Evolutionary conservation across 2,329 filamentous ascomycete species (phyloP).

Genomic region (Paracamarosporium sp.): DNA sequence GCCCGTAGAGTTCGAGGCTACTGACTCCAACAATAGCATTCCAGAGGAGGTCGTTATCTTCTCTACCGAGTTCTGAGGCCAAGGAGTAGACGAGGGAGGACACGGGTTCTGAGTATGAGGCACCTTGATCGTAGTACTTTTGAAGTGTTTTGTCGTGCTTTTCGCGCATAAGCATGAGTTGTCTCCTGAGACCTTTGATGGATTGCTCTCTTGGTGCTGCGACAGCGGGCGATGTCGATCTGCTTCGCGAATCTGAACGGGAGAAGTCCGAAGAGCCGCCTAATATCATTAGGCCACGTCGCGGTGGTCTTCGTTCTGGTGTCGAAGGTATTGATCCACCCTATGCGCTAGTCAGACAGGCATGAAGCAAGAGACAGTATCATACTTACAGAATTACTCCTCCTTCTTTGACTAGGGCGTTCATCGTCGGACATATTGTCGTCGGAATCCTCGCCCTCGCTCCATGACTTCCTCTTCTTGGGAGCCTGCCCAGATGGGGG

Average conservation of each 20-base stretch:
- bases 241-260: slow-evolving; percentile 46
- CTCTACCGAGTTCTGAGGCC: slow-evolving; percentile 90
- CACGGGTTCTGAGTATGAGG: slow-evolving; percentile 93
- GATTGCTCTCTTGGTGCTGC: slow-evolving; percentile 66
- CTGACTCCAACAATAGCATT: slow-evolving; percentile 91
- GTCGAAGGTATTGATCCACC: slow-evolving; percentile 69
- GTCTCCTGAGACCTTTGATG: slow-evolving; percentile 72
- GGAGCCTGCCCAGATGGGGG: slow-evolving; percentile 45
- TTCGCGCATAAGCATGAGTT: slow-evolving; percentile 75
- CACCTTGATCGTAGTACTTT: slow-evolving; percentile 84
- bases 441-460: slow-evolving; percentile 67
- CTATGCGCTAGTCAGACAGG: slow-evolving; percentile 41
- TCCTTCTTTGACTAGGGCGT: slow-evolving; percentile 77
- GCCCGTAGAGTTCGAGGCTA: slow-evolving; percentile 90
- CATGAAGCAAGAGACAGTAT: slow-evolving; percentile 5
- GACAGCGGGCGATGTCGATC: slow-evolving; percentile 43
- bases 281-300: slow-evolving; percentile 60
- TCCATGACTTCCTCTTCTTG: slow-evolving; percentile 51
- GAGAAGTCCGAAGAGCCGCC: slow-evolving; percentile 49
- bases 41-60: slow-evolving; percentile 97
- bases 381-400: slow-evolving; percentile 81
- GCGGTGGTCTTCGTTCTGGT: slow-evolving; percentile 66
- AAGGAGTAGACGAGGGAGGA: slow-evolving; percentile 94
- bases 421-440: slow-evolving; percentile 73
- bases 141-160: slow-evolving; percentile 80